Conservation (phyloP, 345 rosid genomes). For the Ceriops tagal region DNA sequence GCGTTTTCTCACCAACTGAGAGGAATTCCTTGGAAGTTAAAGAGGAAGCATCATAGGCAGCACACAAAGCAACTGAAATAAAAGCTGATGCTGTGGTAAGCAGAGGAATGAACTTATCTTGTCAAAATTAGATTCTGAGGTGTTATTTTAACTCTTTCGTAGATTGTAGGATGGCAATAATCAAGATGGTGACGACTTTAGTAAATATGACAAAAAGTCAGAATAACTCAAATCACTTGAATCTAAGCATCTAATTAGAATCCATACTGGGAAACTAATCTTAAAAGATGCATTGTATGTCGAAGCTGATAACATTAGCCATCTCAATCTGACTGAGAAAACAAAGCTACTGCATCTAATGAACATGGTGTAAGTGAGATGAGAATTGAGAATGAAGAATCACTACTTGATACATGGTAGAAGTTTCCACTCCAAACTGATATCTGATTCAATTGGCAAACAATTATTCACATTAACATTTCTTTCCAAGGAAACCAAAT, state of each 20-base stretch:
- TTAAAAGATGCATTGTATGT: constrained; percentile 38
- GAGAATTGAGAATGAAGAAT: neutral
- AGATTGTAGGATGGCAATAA: constrained; percentile 23
- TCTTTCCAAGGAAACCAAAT: no score
- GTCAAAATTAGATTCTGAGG: neutral
- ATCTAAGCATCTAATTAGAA: constrained; percentile 48
- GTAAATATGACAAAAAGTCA: constrained; percentile 2
- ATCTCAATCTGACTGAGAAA: constrained; percentile 60
- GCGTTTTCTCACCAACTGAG: neutral
- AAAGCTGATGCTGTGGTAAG: constrained; percentile 23
- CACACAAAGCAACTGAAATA: constrained; percentile 2
- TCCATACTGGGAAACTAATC: constrained; percentile 55
- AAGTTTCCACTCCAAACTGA: neutral
- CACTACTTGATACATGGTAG: neutral
- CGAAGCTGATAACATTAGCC: constrained; percentile 39
- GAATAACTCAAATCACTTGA: constrained; percentile 10
- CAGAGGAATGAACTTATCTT: neutral
- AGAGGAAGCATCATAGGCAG: constrained; percentile 29
- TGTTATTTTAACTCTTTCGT: neutral
- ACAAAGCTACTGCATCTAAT: constrained; percentile 44
- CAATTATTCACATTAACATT: neutral
- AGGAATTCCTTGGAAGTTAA: constrained; percentile 32
- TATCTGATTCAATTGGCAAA: neutral
- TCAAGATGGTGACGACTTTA: constrained; percentile 24
- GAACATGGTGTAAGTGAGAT: constrained; percentile 53